Percentiles rank a stretch among this genome's conserved stretches.
phyloP scores from a whole-genome alignment of 768 basidiomycete species.

The Floccularia luteovirens region DNA sequence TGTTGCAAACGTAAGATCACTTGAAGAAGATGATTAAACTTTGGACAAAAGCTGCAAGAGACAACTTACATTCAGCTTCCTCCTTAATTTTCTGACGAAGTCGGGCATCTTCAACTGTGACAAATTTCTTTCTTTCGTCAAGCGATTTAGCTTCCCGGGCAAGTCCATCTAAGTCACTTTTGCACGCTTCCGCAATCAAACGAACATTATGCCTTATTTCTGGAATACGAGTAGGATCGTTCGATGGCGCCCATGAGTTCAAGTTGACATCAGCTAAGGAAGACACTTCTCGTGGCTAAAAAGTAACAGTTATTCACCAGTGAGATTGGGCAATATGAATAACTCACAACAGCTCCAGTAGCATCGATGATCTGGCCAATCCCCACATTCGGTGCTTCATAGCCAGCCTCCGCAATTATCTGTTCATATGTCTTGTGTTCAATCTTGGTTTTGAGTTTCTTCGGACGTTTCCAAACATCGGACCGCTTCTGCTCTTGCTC shows the following conservation, averaged over 20 bases:
- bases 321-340: background rate
- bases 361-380: conserved; percentile 93
- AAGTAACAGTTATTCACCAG: conserved; percentile 6
- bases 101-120: conserved; percentile 61
- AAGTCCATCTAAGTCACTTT: conserved; percentile 79
- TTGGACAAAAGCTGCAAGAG: background rate
- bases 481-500: conserved; percentile 55
- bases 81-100: conserved; percentile 63
- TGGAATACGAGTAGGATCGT: conserved; percentile 84
- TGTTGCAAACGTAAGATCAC: conserved; percentile 75
- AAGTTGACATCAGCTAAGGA: conserved; percentile 74
- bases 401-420: conserved; percentile 82
- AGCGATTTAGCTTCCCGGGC: conserved; percentile 85
- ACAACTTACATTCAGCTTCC: conserved; percentile 65
- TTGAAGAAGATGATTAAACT: conserved; percentile 18
- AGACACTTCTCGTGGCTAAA: conserved; percentile 77
- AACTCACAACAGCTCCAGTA: conserved; percentile 80
- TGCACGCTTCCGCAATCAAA: conserved; percentile 77
- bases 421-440: conserved; percentile 98
- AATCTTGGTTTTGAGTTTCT: conserved; percentile 77
- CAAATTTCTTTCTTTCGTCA: conserved; percentile 70
- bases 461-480: conserved; percentile 81
- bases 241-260: conserved; percentile 80
- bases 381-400: conserved; percentile 42
- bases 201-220: conserved; percentile 96